Evolutionary conservation across 768 basidiomycete species (phyloP).

Genomic region (Suillus hirtellus): DNA sequence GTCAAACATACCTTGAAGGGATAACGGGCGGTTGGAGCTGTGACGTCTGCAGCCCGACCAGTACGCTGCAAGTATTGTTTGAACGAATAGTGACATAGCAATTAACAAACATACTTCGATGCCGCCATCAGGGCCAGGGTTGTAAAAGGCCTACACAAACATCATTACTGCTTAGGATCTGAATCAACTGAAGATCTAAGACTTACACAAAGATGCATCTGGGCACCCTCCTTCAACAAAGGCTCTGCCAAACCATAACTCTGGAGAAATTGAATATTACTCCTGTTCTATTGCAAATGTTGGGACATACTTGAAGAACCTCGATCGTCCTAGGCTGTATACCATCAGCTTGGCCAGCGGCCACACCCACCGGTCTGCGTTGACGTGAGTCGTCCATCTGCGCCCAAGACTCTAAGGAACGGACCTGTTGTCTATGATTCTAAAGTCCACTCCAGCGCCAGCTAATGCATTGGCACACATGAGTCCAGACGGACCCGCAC

Average conservation of each 20-base stretch:
- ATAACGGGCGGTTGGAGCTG: conserved; percentile 62
- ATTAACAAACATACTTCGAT: conserved; percentile 49
- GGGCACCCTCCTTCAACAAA: conserved; percentile 61
- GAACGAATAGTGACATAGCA: neutral
- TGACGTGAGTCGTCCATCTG: neutral
- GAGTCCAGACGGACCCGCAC: conserved; percentile 56
- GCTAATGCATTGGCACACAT: conserved; percentile 66
- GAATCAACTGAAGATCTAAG: neutral
- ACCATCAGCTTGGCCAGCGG: conserved; percentile 55
- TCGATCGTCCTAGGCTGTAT: conserved; percentile 58
- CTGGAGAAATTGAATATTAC: conserved; percentile 33
- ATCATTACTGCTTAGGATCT: neutral
- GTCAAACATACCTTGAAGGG: conserved; percentile 60
- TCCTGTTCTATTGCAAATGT: neutral
- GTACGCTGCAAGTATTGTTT: conserved; percentile 46
- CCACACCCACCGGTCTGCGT: conserved; percentile 40
- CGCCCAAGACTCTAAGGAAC: neutral
- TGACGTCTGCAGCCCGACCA: conserved; percentile 62
- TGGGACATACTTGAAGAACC: conserved; percentile 45
- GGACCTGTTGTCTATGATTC: conserved; percentile 50
- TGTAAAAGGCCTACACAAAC: conserved; percentile 65
- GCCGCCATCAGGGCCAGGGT: conserved; percentile 57
- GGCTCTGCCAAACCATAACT: conserved; percentile 77
- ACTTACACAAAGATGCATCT: conserved; percentile 69
- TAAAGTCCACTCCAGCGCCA: conserved; percentile 43